Conservation (phyloP, 2,329 filamentous ascomycete genomes). For the Alternaria brassicae region DNA sequence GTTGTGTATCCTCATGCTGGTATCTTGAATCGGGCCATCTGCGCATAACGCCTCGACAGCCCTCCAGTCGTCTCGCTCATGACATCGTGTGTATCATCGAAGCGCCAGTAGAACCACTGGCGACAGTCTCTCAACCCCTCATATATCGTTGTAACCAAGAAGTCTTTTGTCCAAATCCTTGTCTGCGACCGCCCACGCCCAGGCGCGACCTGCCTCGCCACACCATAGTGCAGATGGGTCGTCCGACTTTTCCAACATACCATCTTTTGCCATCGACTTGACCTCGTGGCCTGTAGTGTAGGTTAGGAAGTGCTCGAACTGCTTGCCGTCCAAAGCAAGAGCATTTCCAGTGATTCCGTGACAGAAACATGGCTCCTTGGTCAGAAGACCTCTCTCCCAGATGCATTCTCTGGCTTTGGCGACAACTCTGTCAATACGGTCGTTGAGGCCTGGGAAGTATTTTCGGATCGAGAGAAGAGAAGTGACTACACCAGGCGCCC, state of each 20-base stretch:
- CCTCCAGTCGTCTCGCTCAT: slow-evolving; percentile 30
- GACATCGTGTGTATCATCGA: slow-evolving; percentile 28
- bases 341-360: slow-evolving; percentile 72
- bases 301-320: slow-evolving; percentile 65
- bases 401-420: slow-evolving; percentile 60
- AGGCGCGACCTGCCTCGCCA: slow-evolving; percentile 58
- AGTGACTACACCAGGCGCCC: slow-evolving; percentile 68
- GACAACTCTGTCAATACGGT: slow-evolving; percentile 62
- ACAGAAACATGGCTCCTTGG: slow-evolving; percentile 70
- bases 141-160: slow-evolving; percentile 61
- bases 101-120: not conserved
- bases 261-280: slow-evolving; percentile 60
- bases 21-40: not conserved
- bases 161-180: slow-evolving; percentile 56
- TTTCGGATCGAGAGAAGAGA: slow-evolving; percentile 64
- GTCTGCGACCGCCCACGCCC: slow-evolving; percentile 57
- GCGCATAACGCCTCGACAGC: slow-evolving; percentile 1
- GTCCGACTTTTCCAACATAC: slow-evolving; percentile 60
- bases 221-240: slow-evolving; percentile 60
- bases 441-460: slow-evolving; percentile 63
- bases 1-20: slow-evolving; percentile 5
- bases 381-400: slow-evolving; percentile 65
- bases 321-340: slow-evolving; percentile 59
- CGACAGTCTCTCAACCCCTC: slow-evolving; percentile 1
- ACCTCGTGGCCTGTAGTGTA: slow-evolving; percentile 65